Conservation (phyloP, 495 filamentous ascomycete genomes). For the Cladorrhinum samala region DNA sequence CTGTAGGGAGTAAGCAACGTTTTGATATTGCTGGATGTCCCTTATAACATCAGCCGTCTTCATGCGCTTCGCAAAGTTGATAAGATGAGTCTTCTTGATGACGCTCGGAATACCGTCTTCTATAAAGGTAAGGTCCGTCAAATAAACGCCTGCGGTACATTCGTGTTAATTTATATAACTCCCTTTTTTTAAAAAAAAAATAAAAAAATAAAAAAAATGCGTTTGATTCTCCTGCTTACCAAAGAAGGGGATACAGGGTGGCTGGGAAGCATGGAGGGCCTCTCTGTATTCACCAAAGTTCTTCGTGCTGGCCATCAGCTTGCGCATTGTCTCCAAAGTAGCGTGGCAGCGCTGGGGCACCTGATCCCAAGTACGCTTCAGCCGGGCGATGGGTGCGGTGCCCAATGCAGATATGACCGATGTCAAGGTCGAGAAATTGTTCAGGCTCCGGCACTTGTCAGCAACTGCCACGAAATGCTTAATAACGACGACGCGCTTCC, state of each 20-base stretch:
- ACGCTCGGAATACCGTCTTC: constrained; percentile 96
- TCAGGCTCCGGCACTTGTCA: constrained; percentile 91
- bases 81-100: constrained; percentile 88
- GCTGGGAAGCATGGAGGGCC: constrained; percentile 82
- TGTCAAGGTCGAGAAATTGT: constrained; percentile 98
- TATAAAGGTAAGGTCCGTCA: constrained; percentile 97
- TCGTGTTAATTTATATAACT: background rate
- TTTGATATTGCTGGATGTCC: constrained; percentile 97
- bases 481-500: constrained; percentile 93
- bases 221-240: constrained; percentile 51
- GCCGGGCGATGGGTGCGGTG: constrained; percentile 88
- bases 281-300: constrained; percentile 98
- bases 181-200: no score
- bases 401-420: constrained; percentile 95
- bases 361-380: constrained; percentile 91
- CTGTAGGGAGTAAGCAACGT: constrained; percentile 84
- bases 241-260: constrained; percentile 97
- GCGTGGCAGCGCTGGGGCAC: constrained; percentile 76
- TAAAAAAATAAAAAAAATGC: constrained; percentile 8
- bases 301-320: constrained; percentile 94
- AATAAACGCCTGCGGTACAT: constrained; percentile 68
- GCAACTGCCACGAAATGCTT: constrained; percentile 97
- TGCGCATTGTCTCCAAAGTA: constrained; percentile 82
- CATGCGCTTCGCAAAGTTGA: constrained; percentile 96
- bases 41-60: constrained; percentile 98